phyloP scores from a whole-genome alignment of 139 green algal genomes.

The Klebsormidium nitens region DNA sequence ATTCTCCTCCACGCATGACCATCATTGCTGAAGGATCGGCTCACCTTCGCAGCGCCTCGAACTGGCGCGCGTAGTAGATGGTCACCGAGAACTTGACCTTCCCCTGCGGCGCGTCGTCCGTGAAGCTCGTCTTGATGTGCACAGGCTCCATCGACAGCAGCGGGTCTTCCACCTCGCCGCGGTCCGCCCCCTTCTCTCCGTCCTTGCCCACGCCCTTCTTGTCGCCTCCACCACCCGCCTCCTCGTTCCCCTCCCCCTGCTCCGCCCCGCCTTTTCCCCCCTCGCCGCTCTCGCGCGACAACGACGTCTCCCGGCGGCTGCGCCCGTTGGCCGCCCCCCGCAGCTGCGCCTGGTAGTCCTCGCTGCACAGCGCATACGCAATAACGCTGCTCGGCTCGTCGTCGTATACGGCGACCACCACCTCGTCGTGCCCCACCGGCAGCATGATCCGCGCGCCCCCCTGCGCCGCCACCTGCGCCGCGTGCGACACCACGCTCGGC shows the following conservation, averaged over 20 bases:
- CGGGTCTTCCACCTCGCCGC: slow-evolving; percentile 1
- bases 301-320: too few species aligned
- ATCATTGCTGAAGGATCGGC: too few species aligned
- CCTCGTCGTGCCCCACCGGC: too few species aligned
- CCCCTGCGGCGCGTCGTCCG: not conserved
- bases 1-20: too few species aligned
- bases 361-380: slow-evolving; percentile 34
- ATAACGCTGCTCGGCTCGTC: slow-evolving; percentile 45
- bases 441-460: too few species aligned
- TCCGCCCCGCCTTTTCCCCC: not conserved
- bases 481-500: too few species aligned
- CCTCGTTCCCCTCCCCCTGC: not conserved
- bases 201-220: not conserved
- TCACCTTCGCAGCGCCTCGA: slow-evolving; percentile 32
- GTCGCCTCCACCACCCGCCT: not conserved
- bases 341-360: slow-evolving; percentile 30
- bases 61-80: slow-evolving; percentile 38
- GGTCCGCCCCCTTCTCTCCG: not conserved
- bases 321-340: too few species aligned
- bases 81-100: slow-evolving; percentile 39
- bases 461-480: too few species aligned
- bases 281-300: not conserved
- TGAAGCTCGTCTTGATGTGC: slow-evolving; percentile 7
- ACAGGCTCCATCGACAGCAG: slow-evolving; percentile 3
- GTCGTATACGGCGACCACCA: slow-evolving; percentile 24